Evolutionary conservation across 306 rosid genomes (phyloP), one percentile per base, ranked within the genome.

Genomic region (Vicia faba): DNA sequence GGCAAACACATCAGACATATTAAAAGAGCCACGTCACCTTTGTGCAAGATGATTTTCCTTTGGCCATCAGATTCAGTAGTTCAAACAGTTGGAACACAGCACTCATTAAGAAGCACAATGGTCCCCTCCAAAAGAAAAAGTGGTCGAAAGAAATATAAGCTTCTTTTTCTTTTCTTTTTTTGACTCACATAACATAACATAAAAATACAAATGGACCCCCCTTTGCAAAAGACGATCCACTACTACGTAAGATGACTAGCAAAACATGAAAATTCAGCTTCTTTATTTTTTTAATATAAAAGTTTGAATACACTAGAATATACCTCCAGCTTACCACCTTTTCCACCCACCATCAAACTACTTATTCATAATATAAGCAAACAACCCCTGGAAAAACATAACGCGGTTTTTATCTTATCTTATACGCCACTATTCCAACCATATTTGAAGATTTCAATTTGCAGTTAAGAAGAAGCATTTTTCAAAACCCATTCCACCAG

Each of bases 401-500:
- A 11, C 55, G 16, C 33, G 12, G 38, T 36, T 20, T 79, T 79
- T 43, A 29, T 64, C 45, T 51, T 73, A 60, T 70, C 71, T 68
- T 35, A 29, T 46, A 38, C 7, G 50, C 62, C 56, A 40, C 14
- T 13, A 44, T 31, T 23, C 31, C 40, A 68, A 44, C 18, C 14
- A 29, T 26, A 2, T 16, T 68, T 60, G 46, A 60, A 26, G 38
- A 69, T 57, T 29, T 64, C 61, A 49, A 29, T 40, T 60, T 20
- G 15, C 31, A 19, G 31, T 20, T 51, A 36, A 12, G 81, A 84
- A 41, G 91, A 84, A 41, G 91, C 77, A 19, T 95, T 88, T 74
- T 84, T 90, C 85, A 84, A 69, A 74, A 90, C 92, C 99, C 99
- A 95, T 74, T 95, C 97, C n/a, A 90, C 97, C 38, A 90, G 64